phyloP scores from a whole-genome alignment of 192 early-diverging fungal species.

The Backusella tuberculispora region DNA sequence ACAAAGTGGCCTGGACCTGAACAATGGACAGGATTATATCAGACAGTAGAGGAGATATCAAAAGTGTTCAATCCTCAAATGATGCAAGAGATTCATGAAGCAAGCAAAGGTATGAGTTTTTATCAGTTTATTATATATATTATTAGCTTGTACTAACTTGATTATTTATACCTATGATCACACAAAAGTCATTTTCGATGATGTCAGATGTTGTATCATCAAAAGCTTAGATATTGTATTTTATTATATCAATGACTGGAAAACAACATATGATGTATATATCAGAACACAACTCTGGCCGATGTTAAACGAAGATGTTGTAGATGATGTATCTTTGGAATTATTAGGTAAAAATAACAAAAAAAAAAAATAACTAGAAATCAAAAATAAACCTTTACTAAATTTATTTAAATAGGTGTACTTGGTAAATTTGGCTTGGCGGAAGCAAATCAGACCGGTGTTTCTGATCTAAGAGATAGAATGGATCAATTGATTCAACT shows the following conservation, averaged over 20 bases:
- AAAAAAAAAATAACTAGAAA: too few species aligned
- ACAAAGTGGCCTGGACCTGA: neutral
- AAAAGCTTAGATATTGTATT: neutral
- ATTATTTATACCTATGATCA: neutral
- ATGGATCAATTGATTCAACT: neutral
- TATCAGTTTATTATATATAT: neutral
- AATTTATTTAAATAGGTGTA: neutral
- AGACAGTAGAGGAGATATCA: neutral
- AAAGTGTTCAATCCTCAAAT: neutral
- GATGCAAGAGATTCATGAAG: neutral
- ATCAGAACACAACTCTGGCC: neutral
- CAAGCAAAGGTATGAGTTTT: neutral
- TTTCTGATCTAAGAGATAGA: neutral
- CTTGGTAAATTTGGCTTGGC: neutral
- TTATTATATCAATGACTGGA: neutral
- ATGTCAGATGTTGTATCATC: neutral
- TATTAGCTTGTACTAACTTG: too few species aligned
- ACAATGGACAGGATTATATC: neutral
- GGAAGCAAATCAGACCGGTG: neutral
- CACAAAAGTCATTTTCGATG: neutral
- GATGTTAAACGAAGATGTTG: neutral
- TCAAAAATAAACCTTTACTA: too few species aligned
- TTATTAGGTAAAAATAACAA: neutral
- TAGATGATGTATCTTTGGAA: neutral
- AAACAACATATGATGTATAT: neutral